phyloP scores from a whole-genome alignment of 108 stramenopile species.

The Cyclotella kingstonii region DNA sequence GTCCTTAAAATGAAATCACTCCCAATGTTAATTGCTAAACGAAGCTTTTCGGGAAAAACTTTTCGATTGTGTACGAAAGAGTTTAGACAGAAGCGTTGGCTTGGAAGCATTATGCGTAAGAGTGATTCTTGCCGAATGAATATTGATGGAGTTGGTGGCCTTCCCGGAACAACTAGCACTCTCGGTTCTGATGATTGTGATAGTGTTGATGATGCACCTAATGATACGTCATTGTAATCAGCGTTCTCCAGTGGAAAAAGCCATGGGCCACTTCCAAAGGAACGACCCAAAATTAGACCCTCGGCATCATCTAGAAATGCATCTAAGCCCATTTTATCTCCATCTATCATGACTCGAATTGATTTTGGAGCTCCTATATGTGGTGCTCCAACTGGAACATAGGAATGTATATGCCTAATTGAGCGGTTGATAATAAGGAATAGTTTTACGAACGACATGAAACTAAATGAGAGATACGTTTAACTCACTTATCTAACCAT shows the following conservation, averaged over 20 bases:
- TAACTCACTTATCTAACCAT: slow-evolving; percentile 49
- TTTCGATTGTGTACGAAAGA: slow-evolving; percentile 8
- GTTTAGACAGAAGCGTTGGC: slow-evolving; percentile 18
- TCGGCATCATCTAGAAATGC: slow-evolving; percentile 58
- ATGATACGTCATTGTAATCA: neutral
- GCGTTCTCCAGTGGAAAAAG: slow-evolving; percentile 38
- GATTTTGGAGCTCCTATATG: slow-evolving; percentile 60
- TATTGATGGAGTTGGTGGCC: slow-evolving; percentile 1
- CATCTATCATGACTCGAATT: slow-evolving; percentile 42
- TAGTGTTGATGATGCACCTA: neutral
- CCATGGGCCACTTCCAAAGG: slow-evolving; percentile 59
- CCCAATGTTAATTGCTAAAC: slow-evolving; percentile 26
- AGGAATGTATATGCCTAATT: slow-evolving; percentile 45
- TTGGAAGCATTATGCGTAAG: slow-evolving; percentile 17
- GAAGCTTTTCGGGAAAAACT: slow-evolving; percentile 5
- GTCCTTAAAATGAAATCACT: slow-evolving; percentile 16
- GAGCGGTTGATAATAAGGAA: neutral
- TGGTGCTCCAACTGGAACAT: slow-evolving; percentile 62
- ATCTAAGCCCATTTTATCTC: slow-evolving; percentile 64
- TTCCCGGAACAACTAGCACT: neutral
- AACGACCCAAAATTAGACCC: slow-evolving; percentile 44
- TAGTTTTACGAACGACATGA: neutral
- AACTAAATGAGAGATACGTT: neutral
- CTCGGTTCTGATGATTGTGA: neutral
- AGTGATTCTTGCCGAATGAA: slow-evolving; percentile 18